Evolutionary conservation across 257 asterid species (phyloP).

Genomic region (Dorcoceras hygrometricum): DNA sequence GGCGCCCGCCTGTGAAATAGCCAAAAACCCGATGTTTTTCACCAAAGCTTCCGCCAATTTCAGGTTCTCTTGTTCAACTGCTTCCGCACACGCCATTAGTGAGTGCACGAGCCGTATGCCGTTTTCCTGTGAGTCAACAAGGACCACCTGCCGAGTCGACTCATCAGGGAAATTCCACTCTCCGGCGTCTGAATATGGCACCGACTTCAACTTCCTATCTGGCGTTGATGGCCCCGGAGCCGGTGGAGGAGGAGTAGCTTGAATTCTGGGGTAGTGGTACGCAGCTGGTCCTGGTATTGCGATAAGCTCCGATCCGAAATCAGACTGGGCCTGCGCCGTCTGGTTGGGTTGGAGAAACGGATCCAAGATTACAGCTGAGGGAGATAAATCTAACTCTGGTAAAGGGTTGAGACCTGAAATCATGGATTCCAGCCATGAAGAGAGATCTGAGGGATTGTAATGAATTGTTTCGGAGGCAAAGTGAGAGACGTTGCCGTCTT

Average conservation of each 20-base stretch:
- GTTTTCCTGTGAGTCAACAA: constrained; percentile 45
- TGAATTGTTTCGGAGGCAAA: constrained; percentile 63
- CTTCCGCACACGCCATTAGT: constrained; percentile 44
- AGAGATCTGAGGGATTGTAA: constrained; percentile 82
- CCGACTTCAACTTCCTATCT: constrained; percentile 41
- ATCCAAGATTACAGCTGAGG: constrained; percentile 25
- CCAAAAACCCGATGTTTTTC: constrained; percentile 36
- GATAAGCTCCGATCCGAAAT: constrained; percentile 79
- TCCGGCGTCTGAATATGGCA: constrained; percentile 1
- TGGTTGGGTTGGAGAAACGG: constrained; percentile 29
- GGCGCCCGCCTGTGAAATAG: constrained; percentile 44
- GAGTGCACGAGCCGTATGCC: constrained; percentile 49
- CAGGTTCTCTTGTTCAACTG: constrained; percentile 36
- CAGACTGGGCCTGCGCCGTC: constrained; percentile 32
- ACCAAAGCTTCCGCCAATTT: constrained; percentile 37
- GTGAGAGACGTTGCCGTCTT: constrained; percentile 42
- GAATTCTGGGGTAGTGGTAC: constrained; percentile 46
- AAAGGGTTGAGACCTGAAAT: constrained; percentile 53
- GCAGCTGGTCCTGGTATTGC: constrained; percentile 80
- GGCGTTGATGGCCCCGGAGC: constrained; percentile 33
- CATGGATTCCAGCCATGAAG: constrained; percentile 83
- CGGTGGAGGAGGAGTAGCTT: constrained; percentile 19
- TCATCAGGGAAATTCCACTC: neutral
- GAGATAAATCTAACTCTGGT: constrained; percentile 35
- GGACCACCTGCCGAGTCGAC: constrained; percentile 31